phyloP scores from a whole-genome alignment of 2,329 filamentous ascomycete genomes.

The Phoma sp. region DNA sequence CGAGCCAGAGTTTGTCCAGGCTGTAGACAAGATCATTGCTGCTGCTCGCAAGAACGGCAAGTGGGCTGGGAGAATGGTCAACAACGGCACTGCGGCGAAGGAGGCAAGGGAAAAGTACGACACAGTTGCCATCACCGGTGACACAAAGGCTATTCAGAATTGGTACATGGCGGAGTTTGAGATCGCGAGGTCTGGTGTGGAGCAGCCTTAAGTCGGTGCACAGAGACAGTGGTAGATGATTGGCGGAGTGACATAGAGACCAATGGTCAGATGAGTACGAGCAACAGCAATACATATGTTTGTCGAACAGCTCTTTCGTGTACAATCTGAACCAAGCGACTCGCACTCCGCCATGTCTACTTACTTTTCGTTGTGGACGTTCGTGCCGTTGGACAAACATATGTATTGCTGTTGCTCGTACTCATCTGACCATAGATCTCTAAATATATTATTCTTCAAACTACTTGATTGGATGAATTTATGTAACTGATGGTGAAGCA shows the following conservation, averaged over 20 bases:
- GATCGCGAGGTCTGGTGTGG: constrained; percentile 21
- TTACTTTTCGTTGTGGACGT: neutral
- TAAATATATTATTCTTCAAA: neutral
- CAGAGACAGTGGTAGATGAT: neutral
- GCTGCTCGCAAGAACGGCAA: constrained; percentile 69
- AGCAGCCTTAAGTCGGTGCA: neutral
- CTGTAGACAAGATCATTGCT: constrained; percentile 59
- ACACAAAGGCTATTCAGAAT: constrained; percentile 59
- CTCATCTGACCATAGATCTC: neutral
- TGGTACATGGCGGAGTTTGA: constrained; percentile 52
- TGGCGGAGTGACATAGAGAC: neutral
- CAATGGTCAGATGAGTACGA: constrained; percentile 2
- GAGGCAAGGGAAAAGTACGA: constrained; percentile 51
- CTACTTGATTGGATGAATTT: neutral
- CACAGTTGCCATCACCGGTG: constrained; percentile 56
- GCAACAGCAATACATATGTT: constrained; percentile 5
- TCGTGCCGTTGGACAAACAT: neutral
- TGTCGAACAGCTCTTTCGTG: neutral
- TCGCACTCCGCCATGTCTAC: neutral
- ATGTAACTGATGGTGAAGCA: neutral
- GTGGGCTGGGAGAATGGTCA: constrained; percentile 65
- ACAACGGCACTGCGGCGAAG: constrained; percentile 52
- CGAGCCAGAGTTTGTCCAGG: constrained; percentile 64
- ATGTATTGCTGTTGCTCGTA: constrained; percentile 5
- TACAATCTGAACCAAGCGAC: neutral